phyloP scores from a whole-genome alignment of 768 basidiomycete species.

The Leucosporidium yakuticum region DNA sequence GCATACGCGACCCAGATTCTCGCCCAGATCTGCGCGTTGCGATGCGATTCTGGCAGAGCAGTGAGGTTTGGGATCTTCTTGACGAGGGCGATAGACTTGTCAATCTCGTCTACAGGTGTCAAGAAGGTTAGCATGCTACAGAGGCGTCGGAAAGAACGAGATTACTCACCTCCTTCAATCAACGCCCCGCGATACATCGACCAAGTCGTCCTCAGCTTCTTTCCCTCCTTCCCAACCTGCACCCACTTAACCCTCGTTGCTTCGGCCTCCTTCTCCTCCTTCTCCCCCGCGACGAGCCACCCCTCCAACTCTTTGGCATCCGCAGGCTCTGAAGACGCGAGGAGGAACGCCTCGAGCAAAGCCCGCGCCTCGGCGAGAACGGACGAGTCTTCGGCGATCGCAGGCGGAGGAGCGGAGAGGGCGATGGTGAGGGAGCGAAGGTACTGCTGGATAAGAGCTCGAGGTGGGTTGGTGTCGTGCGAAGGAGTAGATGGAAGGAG shows the following conservation, averaged over 20 bases:
- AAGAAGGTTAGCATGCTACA: no score
- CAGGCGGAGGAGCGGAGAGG: constrained; percentile 15
- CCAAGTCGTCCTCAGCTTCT: constrained; percentile 23
- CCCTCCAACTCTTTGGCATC: background rate
- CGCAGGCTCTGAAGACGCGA: background rate
- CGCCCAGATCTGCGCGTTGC: constrained; percentile 31
- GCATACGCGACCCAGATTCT: constrained; percentile 29
- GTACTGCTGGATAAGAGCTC: constrained; percentile 6
- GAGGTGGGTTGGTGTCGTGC: background rate
- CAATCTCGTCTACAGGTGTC: constrained; percentile 22
- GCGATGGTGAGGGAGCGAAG: constrained; percentile 24
- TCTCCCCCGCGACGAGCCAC: background rate
- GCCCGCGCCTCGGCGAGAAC: constrained; percentile 6
- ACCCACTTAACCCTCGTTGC: constrained; percentile 10
- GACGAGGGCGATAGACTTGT: constrained; percentile 16
- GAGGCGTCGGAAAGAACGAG: no score
- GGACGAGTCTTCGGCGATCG: background rate
- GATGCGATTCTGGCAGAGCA: constrained; percentile 20
- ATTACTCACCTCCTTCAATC: constrained; percentile 12
- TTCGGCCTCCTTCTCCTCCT: constrained; percentile 7
- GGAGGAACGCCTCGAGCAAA: constrained; percentile 24
- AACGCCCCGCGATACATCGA: constrained; percentile 6
- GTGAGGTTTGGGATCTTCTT: background rate
- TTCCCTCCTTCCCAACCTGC: constrained; percentile 1
- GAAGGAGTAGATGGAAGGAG: background rate